A percentile compares a stretch with the other conserved stretches of the same genome.
Conservation (phyloP, 2,329 filamentous ascomycete genomes). For the Colletotrichum melonis region DNA sequence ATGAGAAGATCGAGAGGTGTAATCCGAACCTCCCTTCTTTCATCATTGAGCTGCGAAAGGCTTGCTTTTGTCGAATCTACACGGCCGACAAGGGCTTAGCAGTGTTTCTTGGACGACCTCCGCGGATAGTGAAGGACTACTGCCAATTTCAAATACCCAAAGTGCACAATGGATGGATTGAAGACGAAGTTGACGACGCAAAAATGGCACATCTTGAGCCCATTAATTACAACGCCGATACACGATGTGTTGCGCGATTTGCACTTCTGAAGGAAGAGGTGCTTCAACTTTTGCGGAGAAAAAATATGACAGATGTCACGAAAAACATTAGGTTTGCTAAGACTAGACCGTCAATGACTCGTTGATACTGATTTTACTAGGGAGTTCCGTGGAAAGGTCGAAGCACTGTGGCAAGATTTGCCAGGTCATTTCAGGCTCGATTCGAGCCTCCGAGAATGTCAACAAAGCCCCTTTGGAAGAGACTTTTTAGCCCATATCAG, state of each 20-base stretch:
- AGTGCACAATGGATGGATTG: not conserved
- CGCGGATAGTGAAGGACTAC: not conserved
- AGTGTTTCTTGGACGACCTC: not conserved
- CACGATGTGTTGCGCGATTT: not conserved
- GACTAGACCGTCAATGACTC: not conserved
- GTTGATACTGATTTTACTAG: not conserved
- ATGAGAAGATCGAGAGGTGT: constrained; percentile 46
- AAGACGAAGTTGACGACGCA: not conserved
- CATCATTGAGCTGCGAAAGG: not conserved
- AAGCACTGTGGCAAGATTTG: not conserved
- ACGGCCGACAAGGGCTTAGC: not conserved
- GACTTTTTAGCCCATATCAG: not conserved
- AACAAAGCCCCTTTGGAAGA: not conserved
- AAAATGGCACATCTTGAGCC: not conserved
- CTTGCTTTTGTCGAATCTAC: not conserved
- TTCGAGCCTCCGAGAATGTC: not conserved
- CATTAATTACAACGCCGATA: not conserved
- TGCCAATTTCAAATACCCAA: not conserved
- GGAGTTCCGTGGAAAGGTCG: not conserved
- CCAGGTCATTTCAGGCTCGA: not conserved
- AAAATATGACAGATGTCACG: not conserved
- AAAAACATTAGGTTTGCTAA: not conserved
- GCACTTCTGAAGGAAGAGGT: not conserved
- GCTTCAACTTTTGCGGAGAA: not conserved
- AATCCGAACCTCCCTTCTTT: not conserved